phyloP scores from a whole-genome alignment of 768 basidiomycete genomes.

The Lactarius hatsudake region DNA sequence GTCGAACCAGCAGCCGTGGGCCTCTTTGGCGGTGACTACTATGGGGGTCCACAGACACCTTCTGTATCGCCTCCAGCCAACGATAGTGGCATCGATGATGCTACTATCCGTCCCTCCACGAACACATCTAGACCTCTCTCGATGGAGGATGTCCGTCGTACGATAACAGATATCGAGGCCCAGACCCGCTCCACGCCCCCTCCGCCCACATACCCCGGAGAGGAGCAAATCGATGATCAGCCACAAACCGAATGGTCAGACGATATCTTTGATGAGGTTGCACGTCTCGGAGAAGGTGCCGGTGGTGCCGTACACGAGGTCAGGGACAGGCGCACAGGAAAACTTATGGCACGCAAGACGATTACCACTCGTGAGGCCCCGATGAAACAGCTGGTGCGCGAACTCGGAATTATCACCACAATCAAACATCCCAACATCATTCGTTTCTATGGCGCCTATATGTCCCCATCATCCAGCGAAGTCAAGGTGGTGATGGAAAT shows the following conservation, averaged over 20 bases:
- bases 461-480: conserved; percentile 82
- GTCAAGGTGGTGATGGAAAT: conserved; percentile 95
- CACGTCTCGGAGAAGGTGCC: conserved; percentile 88
- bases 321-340: conserved; percentile 71
- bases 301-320: conserved; percentile 97
- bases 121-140: conserved; percentile 26
- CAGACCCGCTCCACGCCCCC: conserved; percentile 41
- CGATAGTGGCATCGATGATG: conserved; percentile 38
- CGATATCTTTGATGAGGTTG: conserved; percentile 69
- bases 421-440: conserved; percentile 87
- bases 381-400: conserved; percentile 87
- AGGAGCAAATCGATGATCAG: conserved; percentile 37
- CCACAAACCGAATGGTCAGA: conserved; percentile 54
- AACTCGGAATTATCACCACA: conserved; percentile 84
- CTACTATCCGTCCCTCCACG: conserved; percentile 42
- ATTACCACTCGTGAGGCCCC: conserved; percentile 91
- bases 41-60: conserved; percentile 27
- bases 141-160: conserved; percentile 30
- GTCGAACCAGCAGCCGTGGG: conserved; percentile 2
- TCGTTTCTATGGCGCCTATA: conserved; percentile 88
- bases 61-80: conserved; percentile 23
- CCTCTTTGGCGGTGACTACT: conserved; percentile 26
- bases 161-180: conserved; percentile 29
- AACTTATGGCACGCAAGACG: conserved; percentile 91
- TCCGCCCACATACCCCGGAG: conserved; percentile 30